Conservation (phyloP, 1,284 basidiomycete species). For the Marasmius sp. region DNA sequence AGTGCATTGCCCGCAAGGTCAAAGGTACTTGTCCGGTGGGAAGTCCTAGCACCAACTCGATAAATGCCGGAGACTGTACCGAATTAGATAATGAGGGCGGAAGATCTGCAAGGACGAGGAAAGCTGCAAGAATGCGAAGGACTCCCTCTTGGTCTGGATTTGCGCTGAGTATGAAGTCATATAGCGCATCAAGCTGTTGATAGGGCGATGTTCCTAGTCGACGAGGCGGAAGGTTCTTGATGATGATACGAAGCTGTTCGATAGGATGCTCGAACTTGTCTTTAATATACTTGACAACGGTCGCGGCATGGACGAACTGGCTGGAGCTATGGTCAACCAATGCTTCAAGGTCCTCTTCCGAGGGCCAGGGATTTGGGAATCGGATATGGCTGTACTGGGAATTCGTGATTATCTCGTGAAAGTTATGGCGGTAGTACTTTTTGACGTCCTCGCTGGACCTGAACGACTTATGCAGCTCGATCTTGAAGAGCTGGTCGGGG, state of each 20-base stretch:
- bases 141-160: background rate
- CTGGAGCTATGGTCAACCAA: conserved; percentile 7
- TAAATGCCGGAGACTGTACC: background rate
- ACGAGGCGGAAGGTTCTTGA: background rate
- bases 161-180: conserved; percentile 6
- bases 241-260: conserved; percentile 4
- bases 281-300: conserved; percentile 9
- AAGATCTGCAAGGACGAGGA: too few species aligned
- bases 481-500: background rate
- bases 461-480: background rate
- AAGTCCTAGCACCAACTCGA: background rate
- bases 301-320: conserved; percentile 13
- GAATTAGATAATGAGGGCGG: too few species aligned
- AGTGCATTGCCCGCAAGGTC: background rate
- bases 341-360: background rate
- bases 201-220: conserved; percentile 1
- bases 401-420: background rate
- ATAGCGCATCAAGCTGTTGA: conserved; percentile 10
- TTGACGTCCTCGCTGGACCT: background rate
- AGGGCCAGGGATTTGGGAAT: conserved; percentile 9
- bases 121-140: background rate
- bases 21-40: background rate
- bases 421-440: background rate
- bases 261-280: background rate
- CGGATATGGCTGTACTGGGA: background rate